phyloP scores from a whole-genome alignment of 345 rosid genomes.

The Citrus glauca region DNA sequence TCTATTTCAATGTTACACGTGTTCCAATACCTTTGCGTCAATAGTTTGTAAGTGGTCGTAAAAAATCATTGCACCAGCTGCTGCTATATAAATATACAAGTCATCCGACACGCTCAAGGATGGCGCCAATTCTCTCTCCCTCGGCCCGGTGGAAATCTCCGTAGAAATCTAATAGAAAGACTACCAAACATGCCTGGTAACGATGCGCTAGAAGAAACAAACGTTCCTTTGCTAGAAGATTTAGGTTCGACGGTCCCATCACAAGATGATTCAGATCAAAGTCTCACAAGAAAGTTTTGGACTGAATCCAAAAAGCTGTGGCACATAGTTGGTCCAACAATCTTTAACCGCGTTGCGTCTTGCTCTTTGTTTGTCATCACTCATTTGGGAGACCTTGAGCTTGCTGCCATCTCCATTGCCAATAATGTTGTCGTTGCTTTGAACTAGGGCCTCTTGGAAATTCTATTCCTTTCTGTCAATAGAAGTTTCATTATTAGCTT shows the following conservation, averaged over 20 bases:
- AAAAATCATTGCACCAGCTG: no score
- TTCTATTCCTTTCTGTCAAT: background rate
- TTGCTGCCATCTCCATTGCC: constrained; percentile 74
- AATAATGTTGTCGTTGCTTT: constrained; percentile 64
- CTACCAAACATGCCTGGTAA: no score
- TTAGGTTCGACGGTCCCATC: background rate
- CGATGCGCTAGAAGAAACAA: no score
- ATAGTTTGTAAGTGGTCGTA: no score
- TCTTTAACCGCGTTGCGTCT: constrained; percentile 24
- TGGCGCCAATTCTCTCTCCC: no score
- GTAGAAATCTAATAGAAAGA: no score
- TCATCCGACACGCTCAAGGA: no score
- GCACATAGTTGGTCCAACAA: constrained; percentile 40
- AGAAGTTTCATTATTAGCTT: background rate
- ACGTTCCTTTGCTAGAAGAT: background rate
- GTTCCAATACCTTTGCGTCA: no score
- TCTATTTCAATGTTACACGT: no score
- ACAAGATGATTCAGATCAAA: background rate
- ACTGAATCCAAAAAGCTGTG: constrained; percentile 80
- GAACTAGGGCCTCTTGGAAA: constrained; percentile 83
- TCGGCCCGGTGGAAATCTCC: no score
- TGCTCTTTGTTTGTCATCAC: constrained; percentile 72
- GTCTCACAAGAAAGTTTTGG: constrained; percentile 38
- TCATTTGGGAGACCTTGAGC: constrained; percentile 78
- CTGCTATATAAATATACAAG: no score